Base-by-base conservation (phyloP, 192 early-diverging fungal genomes). In the Pilaira anomala region DNA sequence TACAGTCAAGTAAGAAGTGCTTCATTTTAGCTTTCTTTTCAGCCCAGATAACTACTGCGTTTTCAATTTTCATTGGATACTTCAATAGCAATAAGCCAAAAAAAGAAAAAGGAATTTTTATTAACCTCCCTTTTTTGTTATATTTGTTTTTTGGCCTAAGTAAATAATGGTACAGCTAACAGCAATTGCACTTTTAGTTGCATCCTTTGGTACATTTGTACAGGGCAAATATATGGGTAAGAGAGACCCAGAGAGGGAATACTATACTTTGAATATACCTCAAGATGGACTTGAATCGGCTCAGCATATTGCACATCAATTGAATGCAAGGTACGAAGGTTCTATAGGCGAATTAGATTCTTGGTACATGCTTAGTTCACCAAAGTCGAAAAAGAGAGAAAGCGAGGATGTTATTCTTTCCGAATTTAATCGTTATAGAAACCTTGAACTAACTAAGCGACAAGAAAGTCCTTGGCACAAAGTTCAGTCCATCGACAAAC, bases 281-380 rank as follows among this genome's bases (percentile, higher is more conserved):
- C 29, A 58, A 42, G 56, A 33, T 13, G 56, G 40, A 11, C 9
- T 13, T 13, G 19, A 58, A 14, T 28, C 40, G 16, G 56, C 56
- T 16, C 14, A 13, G 7, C 56, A 58, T 40, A 64, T 83, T 39
- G 77, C 76, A 2, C 50, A 67, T 2, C 48, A 71, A 12, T 58
- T 85, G 11, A 67, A 67, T 14, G 72, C 76, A 8, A 60, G 67
- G 18, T 78, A 76, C 24, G 72, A 83, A 30, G 89, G 90, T 4
- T 78, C 68, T 16, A 80, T 94, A 8, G 92, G 91, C 41, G 81
- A 87, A 61, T 67, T 94, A 21, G 18, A 54, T 0, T 77, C 86
- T 28, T 83, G 89, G 63, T 88, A 83, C 68, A 77, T 90, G 29
- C 80, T 87, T 42, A 84, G 85, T n/a, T 69, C 77, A 40, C 66